Conservation (phyloP, 768 basidiomycete species). For the Hirschioporus abietinus region DNA sequence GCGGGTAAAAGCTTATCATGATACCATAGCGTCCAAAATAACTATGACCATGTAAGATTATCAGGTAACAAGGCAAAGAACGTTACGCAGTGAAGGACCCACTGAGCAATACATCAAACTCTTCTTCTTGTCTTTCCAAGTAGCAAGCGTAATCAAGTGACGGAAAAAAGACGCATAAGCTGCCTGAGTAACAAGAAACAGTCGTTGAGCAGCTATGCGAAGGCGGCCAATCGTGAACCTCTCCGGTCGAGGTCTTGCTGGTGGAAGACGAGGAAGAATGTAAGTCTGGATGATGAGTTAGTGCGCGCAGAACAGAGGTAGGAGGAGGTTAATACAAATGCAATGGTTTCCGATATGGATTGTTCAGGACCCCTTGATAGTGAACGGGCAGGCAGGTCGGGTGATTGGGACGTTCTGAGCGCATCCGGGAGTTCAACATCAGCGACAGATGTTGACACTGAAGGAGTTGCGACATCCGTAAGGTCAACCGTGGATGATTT, state of each 20-base stretch:
- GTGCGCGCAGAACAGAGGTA: constrained; percentile 12
- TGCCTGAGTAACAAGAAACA: constrained; percentile 50
- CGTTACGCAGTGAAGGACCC: constrained; percentile 19
- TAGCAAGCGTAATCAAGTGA: constrained; percentile 38
- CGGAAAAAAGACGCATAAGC: constrained; percentile 41
- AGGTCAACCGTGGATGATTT: background rate
- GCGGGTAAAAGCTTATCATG: constrained; percentile 50
- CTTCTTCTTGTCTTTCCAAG: constrained; percentile 45
- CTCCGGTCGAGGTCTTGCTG: constrained; percentile 31
- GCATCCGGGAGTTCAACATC: background rate
- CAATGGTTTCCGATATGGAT: constrained; percentile 24
- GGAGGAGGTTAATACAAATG: constrained; percentile 18
- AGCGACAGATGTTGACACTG: background rate
- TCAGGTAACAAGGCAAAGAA: background rate
- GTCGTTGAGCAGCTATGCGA: constrained; percentile 44
- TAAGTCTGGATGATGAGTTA: constrained; percentile 27
- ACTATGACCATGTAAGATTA: constrained; percentile 27
- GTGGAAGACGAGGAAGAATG: constrained; percentile 44
- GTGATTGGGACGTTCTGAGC: background rate
- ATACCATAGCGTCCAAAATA: constrained; percentile 64
- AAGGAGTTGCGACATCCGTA: background rate
- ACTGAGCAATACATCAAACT: constrained; percentile 51
- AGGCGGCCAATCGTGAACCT: constrained; percentile 52
- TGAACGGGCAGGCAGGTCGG: constrained; percentile 3
- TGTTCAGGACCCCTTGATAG: constrained; percentile 12